These are phyloP conservation scores for Pseudogymnoascus verrucosus DNA, from an alignment of 2,329 filamentous ascomycete genomes.

Conservation along the genomic window DNA sequence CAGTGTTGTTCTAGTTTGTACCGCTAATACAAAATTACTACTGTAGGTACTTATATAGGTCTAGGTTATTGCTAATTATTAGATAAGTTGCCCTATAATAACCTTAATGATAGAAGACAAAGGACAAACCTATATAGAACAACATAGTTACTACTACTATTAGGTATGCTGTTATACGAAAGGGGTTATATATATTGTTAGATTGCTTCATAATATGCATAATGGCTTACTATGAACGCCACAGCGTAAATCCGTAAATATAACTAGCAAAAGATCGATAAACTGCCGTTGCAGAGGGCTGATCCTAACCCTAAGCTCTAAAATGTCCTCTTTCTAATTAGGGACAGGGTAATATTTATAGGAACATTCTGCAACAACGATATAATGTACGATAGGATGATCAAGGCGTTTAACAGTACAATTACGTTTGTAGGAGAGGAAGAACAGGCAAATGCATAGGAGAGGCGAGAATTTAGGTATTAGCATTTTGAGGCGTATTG, in stretches of 20 bases:
- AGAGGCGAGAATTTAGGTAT: conserved; percentile 8
- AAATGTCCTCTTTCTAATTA: no score
- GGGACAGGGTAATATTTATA: background rate
- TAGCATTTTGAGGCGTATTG: background rate
- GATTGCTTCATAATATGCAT: background rate
- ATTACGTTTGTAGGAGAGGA: background rate
- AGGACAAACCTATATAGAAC: background rate
- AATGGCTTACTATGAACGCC: background rate
- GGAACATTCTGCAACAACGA: conserved; percentile 9
- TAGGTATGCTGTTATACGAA: background rate
- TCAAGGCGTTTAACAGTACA: conserved; percentile 7
- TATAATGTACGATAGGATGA: conserved; percentile 12
- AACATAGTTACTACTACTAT: background rate
- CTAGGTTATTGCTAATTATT: background rate
- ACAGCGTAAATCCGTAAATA: no score
- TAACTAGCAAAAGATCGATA: no score
- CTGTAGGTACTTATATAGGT: background rate
- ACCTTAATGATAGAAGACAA: background rate
- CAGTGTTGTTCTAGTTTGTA: background rate
- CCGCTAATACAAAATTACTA: no score
- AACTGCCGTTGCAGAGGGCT: no score
- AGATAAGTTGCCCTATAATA: background rate
- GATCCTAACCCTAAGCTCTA: no score
- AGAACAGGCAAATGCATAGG: background rate
- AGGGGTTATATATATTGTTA: background rate